Conservation (phyloP, 176 grass and related monocot species). For the Triticum monococcum region DNA sequence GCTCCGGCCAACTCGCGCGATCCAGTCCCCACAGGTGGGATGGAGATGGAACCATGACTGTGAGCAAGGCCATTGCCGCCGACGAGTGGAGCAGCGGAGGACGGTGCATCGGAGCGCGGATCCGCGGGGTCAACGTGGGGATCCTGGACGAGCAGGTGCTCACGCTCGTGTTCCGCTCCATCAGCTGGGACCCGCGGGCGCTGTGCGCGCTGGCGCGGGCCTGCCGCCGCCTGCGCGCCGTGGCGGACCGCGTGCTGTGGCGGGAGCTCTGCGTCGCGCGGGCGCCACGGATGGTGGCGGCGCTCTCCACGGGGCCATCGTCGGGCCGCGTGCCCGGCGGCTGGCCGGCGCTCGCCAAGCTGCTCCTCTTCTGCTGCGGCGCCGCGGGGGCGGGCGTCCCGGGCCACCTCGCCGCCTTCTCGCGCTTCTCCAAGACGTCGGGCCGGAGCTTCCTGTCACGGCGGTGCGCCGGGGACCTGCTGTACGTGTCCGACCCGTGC, state of each 20-base stretch:
- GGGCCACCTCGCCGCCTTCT: constrained; percentile 46
- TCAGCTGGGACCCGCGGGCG: constrained; percentile 23
- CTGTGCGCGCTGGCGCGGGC: constrained; percentile 23
- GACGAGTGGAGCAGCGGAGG: background rate
- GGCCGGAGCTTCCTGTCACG: constrained; percentile 60
- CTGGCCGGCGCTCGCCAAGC: constrained; percentile 70
- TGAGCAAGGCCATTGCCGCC: no score
- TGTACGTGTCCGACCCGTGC: constrained; percentile 80
- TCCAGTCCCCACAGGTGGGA: no score
- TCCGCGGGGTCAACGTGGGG: constrained; percentile 40
- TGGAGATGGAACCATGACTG: no score
- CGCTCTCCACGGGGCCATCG: constrained; percentile 20
- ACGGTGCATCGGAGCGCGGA: background rate
- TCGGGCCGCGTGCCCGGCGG: constrained; percentile 48
- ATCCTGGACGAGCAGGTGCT: constrained; percentile 73
- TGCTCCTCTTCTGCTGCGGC: constrained; percentile 76
- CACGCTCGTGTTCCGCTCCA: constrained; percentile 32
- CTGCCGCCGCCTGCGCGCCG: constrained; percentile 55
- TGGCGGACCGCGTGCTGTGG: constrained; percentile 60
- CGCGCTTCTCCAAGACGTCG: constrained; percentile 84
- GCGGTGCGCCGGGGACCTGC: constrained; percentile 59
- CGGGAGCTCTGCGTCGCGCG: constrained; percentile 65
- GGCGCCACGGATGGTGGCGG: constrained; percentile 55
- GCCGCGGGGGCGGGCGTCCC: background rate
- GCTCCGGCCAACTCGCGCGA: no score